These are phyloP conservation scores for Ophiosphaerella herpotricha DNA, from an alignment of 2,329 filamentous ascomycete species.

Conservation along the genomic window DNA sequence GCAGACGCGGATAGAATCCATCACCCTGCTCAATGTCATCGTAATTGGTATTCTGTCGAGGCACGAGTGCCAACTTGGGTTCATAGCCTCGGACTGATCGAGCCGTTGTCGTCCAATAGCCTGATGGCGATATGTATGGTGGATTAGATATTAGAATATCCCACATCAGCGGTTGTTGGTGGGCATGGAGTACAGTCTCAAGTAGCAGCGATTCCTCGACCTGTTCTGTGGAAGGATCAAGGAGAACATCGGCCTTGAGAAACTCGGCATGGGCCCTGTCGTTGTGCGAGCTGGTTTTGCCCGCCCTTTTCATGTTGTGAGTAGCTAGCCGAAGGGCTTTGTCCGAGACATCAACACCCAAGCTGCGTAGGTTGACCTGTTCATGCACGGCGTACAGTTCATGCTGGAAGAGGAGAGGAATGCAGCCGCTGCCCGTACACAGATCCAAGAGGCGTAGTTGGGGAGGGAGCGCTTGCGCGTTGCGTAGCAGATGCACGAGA, in stretches of 20 bases:
- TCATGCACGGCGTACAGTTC: constrained; percentile 53
- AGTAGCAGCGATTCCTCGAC: constrained; percentile 12
- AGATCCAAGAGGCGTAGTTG: constrained; percentile 74
- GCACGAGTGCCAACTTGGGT: constrained; percentile 77
- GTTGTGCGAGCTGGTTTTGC: constrained; percentile 9
- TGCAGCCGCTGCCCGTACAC: constrained; percentile 91
- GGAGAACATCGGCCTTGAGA: constrained; percentile 50
- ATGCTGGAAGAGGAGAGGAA: constrained; percentile 74
- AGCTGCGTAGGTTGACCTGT: constrained; percentile 53
- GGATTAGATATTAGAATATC: constrained; percentile 85
- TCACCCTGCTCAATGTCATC: constrained; percentile 45
- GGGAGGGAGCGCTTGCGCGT: constrained; percentile 22
- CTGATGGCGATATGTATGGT: constrained; percentile 76
- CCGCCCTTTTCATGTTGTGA: constrained; percentile 61
- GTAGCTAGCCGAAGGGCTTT: constrained; percentile 67
- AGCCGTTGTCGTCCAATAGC: constrained; percentile 66
- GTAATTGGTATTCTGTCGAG: constrained; percentile 10
- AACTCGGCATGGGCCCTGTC: constrained; percentile 50
- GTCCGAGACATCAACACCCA: constrained; percentile 75
- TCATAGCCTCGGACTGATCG: constrained; percentile 82
- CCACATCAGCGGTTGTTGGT: constrained; percentile 30
- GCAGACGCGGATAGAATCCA: constrained; percentile 70
- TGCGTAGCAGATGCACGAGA: constrained; percentile 35
- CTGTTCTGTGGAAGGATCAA: constrained; percentile 55
- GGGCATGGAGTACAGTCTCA: constrained; percentile 18